Base-by-base conservation (phyloP, 306 rosid species). In the Acacia melanoxylon region DNA sequence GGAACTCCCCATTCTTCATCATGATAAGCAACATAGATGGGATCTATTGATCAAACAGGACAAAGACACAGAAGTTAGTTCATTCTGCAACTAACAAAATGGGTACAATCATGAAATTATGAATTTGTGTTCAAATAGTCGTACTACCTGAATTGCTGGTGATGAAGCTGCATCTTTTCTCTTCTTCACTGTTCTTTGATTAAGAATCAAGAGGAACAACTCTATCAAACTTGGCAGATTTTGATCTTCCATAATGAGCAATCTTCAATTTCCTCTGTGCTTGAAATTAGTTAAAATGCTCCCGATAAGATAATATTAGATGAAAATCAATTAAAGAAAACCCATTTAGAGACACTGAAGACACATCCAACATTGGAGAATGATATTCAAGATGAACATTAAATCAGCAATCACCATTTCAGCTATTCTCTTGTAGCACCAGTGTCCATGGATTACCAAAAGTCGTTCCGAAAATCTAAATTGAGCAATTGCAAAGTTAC, bases 1-100 rank as follows among this genome's bases (percentile, higher is more conserved):
- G 98, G 99, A 84, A 93, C 99, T 59, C 98, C 99, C 99, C 99
- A 95, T 88, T 95, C 98, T 86, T 95, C 90, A 81, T 95, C 99
- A 83, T 96, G 99, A 87, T 96, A 96, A 82, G 98, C 98, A 83
- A 95, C 86, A 88, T 96, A 96, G 82, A 96, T 84, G 68, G 98
- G 96, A 91, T 93, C 99, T 96, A 45, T 59, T 70, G 0, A 81
- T 76, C 79, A 76, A 68, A 87, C 54, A 42, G 58, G 11, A 80
- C 40, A 65, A 51, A 71, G 15, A 80, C 31, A 69, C 40, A 69
- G 9, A 81, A 6, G 72, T 75, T 17, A 84, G 58, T 49, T 40
- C 76, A 61, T 78, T 58, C 41, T 61, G 25, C 13, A 16, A 46
- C 16, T 42, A 58, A 19, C 56, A 49, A 82, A 59, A 74, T n/a